A percentile compares a stretch with the other conserved stretches of the same genome.
phyloP scores from a whole-genome alignment of 2,329 filamentous ascomycete species.

The Alternaria angustiovoidea region DNA sequence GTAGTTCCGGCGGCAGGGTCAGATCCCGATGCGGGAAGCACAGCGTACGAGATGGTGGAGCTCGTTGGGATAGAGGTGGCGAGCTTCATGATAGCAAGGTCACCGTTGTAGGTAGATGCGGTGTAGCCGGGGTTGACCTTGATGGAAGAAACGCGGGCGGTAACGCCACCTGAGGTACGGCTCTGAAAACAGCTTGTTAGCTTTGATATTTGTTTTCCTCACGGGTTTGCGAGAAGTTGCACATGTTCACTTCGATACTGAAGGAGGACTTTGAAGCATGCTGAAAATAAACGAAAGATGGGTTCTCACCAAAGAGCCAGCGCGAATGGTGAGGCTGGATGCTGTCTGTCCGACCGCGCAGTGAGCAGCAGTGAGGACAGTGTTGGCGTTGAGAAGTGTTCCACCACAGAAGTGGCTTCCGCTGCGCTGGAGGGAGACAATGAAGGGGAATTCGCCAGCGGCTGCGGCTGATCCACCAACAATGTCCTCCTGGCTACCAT shows the following conservation, averaged over 20 bases:
- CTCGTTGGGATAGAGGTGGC: conserved; percentile 30
- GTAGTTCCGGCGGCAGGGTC: conserved; percentile 33
- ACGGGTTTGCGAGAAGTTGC: not conserved
- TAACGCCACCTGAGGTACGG: conserved; percentile 30
- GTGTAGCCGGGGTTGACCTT: conserved; percentile 33
- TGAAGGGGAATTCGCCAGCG: conserved; percentile 41
- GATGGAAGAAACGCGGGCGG: conserved; percentile 28
- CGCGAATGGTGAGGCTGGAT: conserved; percentile 21
- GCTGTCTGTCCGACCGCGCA: conserved; percentile 23
- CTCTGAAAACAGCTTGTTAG: conserved; percentile 5
- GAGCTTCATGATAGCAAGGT: conserved; percentile 40
- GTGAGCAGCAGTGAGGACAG: conserved; percentile 41
- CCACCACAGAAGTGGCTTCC: conserved; percentile 41
- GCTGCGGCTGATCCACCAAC: conserved; percentile 35
- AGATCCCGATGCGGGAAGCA: conserved; percentile 28
- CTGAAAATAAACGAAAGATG: not conserved
- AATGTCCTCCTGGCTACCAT: conserved; percentile 20
- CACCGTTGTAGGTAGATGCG: conserved; percentile 25
- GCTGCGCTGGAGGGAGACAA: conserved; percentile 31
- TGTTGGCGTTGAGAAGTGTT: conserved; percentile 39
- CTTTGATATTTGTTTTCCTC: not conserved
- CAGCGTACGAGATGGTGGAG: conserved; percentile 34
- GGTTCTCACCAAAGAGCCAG: conserved; percentile 22
- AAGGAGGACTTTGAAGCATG: not conserved
- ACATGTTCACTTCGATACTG: not conserved